Evolutionary conservation across 176 grass and related monocot genomes (phyloP).

Genomic region (Cymbopogon citratus): DNA sequence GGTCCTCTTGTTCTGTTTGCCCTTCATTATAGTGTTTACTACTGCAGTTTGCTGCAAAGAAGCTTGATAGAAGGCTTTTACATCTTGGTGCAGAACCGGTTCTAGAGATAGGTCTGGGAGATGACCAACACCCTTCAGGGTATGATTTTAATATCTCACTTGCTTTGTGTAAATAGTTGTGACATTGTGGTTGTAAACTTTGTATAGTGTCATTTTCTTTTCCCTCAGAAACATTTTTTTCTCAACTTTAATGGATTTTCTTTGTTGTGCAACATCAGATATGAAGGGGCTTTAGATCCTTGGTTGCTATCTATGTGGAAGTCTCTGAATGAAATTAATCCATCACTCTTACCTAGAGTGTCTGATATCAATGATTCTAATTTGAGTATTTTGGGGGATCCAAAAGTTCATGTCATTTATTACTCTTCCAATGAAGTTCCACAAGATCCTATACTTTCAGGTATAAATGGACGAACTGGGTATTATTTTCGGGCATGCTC

Average conservation of each 20-base stretch:
- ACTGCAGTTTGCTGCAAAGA: conserved; percentile 86
- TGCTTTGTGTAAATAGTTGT: not conserved
- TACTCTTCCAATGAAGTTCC: conserved; percentile 36
- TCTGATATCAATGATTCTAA: conserved; percentile 70
- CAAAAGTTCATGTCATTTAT: conserved; percentile 67
- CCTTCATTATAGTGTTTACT: conserved; percentile 15
- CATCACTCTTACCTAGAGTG: conserved; percentile 55
- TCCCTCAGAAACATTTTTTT: not conserved
- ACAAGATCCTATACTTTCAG: conserved; percentile 38
- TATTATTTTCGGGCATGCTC: not conserved
- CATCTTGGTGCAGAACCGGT: conserved; percentile 70
- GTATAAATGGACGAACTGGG: conserved; percentile 29
- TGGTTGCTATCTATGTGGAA: conserved; percentile 85
- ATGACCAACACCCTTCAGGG: conserved; percentile 93
- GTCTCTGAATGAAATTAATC: conserved; percentile 50
- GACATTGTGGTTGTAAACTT: not conserved
- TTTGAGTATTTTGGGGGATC: conserved; percentile 49
- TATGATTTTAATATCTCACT: conserved; percentile 34
- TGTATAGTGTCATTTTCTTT: not conserved
- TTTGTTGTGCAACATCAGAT: conserved; percentile 43
- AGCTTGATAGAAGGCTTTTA: conserved; percentile 75
- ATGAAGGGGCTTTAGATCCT: conserved; percentile 81
- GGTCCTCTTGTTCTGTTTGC: not conserved
- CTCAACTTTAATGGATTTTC: not conserved
- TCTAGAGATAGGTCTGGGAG: conserved; percentile 77